phyloP scores from a whole-genome alignment of 345 rosid genomes.

The Populus tremula region DNA sequence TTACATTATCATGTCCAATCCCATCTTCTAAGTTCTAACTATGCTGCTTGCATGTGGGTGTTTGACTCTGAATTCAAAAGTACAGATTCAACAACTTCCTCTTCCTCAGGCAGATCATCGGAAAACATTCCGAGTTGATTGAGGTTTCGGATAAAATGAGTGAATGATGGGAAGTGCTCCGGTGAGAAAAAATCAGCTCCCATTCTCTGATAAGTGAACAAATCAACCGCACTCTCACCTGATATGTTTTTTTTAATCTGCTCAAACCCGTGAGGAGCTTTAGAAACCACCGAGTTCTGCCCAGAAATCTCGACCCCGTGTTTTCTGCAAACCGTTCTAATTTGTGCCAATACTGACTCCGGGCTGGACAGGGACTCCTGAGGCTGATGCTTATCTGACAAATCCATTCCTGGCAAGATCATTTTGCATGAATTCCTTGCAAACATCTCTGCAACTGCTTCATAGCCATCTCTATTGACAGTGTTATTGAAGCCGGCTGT shows the following conservation, averaged over 20 bases:
- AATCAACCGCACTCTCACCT: slow-evolving; percentile 36
- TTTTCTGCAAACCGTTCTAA: slow-evolving; percentile 56
- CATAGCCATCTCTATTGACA: slow-evolving; percentile 57
- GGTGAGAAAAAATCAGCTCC: slow-evolving; percentile 97
- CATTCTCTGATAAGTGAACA: slow-evolving; percentile 89
- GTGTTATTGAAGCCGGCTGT: slow-evolving; percentile 80
- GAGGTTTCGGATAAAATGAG: slow-evolving; percentile 61
- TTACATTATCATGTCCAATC: slow-evolving; percentile 1
- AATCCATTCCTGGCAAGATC: slow-evolving; percentile 84
- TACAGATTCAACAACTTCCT: slow-evolving; percentile 31
- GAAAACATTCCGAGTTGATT: slow-evolving; percentile 44
- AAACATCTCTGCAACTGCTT: slow-evolving; percentile 54
- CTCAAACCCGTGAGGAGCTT: slow-evolving; percentile 51
- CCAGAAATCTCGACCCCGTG: slow-evolving; percentile 66
- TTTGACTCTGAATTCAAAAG: slow-evolving; percentile 27
- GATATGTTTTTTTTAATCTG: slow-evolving; percentile 57
- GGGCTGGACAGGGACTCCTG: slow-evolving; percentile 58
- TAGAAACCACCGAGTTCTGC: slow-evolving; percentile 50
- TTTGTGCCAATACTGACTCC: slow-evolving; percentile 52
- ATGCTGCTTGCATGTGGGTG: slow-evolving; percentile 47
- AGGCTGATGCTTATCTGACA: slow-evolving; percentile 56
- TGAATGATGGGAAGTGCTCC: slow-evolving; percentile 76
- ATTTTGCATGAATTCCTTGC: slow-evolving; percentile 74
- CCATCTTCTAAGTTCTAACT: slow-evolving; percentile 9
- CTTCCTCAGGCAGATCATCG: slow-evolving; percentile 48